Percentiles rank a stretch among this genome's conserved stretches.
phyloP scores from a whole-genome alignment of 805 yeast genomes.

The Hanseniaspora meyeri region DNA sequence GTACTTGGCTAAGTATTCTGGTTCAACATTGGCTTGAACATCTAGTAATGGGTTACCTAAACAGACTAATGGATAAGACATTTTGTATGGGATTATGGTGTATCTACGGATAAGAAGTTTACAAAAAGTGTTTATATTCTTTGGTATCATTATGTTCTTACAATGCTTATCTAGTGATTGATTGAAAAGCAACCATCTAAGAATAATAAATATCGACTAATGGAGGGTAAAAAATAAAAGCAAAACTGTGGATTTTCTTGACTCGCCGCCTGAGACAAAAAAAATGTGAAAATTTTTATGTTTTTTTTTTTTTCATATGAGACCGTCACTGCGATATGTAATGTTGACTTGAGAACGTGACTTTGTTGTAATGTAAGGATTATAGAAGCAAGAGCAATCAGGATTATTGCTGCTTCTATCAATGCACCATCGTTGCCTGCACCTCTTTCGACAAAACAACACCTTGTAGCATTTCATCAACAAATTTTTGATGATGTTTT shows the following conservation, averaged over 20 bases:
- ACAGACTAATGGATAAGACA: slow-evolving; percentile 41
- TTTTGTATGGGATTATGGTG: slow-evolving; percentile 17
- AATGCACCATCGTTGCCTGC: too few relatives aligned
- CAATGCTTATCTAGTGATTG: too few relatives aligned
- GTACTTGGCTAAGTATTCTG: slow-evolving; percentile 65
- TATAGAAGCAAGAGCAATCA: too few relatives aligned
- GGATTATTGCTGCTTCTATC: too few relatives aligned
- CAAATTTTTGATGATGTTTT: background rate
- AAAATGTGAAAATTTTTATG: too few relatives aligned
- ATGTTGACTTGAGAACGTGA: background rate
- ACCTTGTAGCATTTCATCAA: background rate
- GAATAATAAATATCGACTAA: background rate
- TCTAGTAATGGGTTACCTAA: slow-evolving; percentile 90
- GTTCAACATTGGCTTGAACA: slow-evolving; percentile 62
- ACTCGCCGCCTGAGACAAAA: background rate
- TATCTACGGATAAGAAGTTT: background rate
- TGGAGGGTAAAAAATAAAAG: too few relatives aligned
- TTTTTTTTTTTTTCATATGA: background rate
- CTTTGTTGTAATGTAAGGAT: too few relatives aligned
- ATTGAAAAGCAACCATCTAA: too few relatives aligned
- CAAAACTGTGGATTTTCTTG: background rate
- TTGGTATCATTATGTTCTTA: background rate
- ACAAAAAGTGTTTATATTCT: background rate
- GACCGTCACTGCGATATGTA: background rate
- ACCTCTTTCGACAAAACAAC: too few relatives aligned